Conservation (phyloP, 164 flowering plant genomes). For the Tinospora cordifolia region DNA sequence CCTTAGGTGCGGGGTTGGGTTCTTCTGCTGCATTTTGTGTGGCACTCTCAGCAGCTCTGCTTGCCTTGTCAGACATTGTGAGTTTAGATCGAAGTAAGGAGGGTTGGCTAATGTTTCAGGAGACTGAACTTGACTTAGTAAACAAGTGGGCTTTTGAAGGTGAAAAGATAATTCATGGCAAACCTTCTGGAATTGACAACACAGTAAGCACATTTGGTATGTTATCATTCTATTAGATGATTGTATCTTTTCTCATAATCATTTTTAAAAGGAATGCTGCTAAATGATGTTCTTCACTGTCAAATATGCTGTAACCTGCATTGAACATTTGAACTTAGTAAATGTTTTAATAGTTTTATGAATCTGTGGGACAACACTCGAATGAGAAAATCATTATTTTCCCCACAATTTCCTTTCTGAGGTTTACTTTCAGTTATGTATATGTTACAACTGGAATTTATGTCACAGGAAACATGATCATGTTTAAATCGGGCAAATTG, state of each 20-base stretch:
- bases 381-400: too few species aligned
- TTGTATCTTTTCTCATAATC: slow-evolving; percentile 1
- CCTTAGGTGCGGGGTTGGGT: slow-evolving; percentile 89
- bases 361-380: too few species aligned
- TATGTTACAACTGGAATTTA: slow-evolving; percentile 9
- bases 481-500: slow-evolving; percentile 65
- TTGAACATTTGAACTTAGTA: too few species aligned
- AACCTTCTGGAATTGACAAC: slow-evolving; percentile 96
- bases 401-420: too few species aligned
- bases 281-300: too few species aligned
- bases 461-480: slow-evolving; percentile 79
- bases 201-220: slow-evolving; percentile 93
- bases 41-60: slow-evolving; percentile 74
- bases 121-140: slow-evolving; percentile 60
- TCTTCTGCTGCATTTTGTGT: slow-evolving; percentile 96
- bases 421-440: not conserved
- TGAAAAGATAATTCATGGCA: slow-evolving; percentile 94
- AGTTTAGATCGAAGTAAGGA: slow-evolving; percentile 36
- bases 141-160: slow-evolving; percentile 98
- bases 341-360: too few species aligned
- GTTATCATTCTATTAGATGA: slow-evolving; percentile 17
- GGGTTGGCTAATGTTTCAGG: slow-evolving; percentile 57
- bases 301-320: too few species aligned
- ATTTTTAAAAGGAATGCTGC: slow-evolving; percentile 1
- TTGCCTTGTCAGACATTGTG: slow-evolving; percentile 47